A percentile compares a stretch with the other conserved stretches of the same genome.
phyloP scores from a whole-genome alignment of 345 rosid species.

The Brassica nigra region DNA sequence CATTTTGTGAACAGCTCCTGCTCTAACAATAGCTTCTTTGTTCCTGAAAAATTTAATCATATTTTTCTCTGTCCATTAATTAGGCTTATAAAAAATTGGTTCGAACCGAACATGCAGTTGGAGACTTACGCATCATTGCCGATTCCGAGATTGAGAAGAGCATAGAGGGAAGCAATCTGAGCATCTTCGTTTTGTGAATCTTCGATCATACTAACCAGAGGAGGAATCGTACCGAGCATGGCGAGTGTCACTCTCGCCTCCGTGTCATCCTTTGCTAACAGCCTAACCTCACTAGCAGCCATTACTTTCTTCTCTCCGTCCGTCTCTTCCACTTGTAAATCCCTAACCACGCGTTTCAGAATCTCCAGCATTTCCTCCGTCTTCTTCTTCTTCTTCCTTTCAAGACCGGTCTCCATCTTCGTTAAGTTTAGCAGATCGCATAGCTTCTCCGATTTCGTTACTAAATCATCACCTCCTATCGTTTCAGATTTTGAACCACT shows the following conservation, averaged over 20 bases:
- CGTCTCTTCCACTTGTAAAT: constrained; percentile 46
- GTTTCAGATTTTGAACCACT: neutral
- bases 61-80: no score
- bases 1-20: constrained; percentile 91
- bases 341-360: constrained; percentile 61
- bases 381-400: constrained; percentile 61
- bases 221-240: constrained; percentile 89
- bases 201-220: constrained; percentile 81
- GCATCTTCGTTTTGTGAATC: constrained; percentile 35
- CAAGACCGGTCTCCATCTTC: constrained; percentile 55
- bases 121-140: constrained; percentile 77
- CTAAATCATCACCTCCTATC: constrained; percentile 1
- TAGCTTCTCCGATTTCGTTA: constrained; percentile 61
- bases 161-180: constrained; percentile 71
- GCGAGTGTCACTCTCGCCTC: constrained; percentile 71
- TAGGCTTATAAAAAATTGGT: no score
- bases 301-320: constrained; percentile 34
- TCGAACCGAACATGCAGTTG: neutral
- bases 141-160: constrained; percentile 88
- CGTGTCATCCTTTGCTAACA: constrained; percentile 67
- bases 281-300: constrained; percentile 65
- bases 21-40: constrained; percentile 90
- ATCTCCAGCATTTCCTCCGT: constrained; percentile 66
- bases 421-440: constrained; percentile 71
- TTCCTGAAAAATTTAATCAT: constrained; percentile 52